Evolutionary conservation across 192 early-diverging fungal genomes (phyloP), one percentile per base, ranked within the genome.

Genomic region (Funneliformis mosseae): DNA sequence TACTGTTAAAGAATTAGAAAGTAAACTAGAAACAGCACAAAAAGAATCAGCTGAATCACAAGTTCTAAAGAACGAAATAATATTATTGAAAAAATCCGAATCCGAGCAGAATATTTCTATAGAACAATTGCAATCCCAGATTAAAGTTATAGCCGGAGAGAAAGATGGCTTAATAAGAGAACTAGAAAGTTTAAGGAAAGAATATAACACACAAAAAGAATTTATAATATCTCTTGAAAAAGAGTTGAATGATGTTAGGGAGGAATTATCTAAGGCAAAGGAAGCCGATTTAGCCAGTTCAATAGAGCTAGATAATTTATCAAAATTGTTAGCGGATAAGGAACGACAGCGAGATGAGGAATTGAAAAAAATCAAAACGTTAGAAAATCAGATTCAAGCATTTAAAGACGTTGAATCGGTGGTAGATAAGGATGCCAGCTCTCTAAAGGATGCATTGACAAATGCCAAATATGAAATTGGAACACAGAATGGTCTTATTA

Each of bases 1-100:
- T 60, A 59, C 23, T 21, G n/a, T 60, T 28, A 38, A 75, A 75
- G 74, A 75, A 41, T 50, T 60, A 75, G 74, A 75, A 59, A 43
- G 0, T n/a, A 70, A 70, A 70, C 33, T 70, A 43, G 68, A 42
- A 16, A 43, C 5, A 14, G 18, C 55, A 60, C 7, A 75, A 38
- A 75, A 39, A 59, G 74, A 75, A 75, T 60, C 46, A 55, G 28
- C 39, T 21, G 23, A 75, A 23, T 50, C 60, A 60, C 71, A 43
- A 50, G 41, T 5, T 25, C 27, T 74, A 50, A 75, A 55, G 16
- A n/a, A 11, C 60, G 48, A 50, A 59, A 60, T 75, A 38, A 11
- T 5, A 75, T 4, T 39, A 6, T 60, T 60, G n/a, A 28, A 50
- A 39, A 16, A 75, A 10, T 75, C 38, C 8, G 74, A 60, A 38